Conservation (phyloP, 2,329 filamentous ascomycete species). For the Colletotrichum musae region DNA sequence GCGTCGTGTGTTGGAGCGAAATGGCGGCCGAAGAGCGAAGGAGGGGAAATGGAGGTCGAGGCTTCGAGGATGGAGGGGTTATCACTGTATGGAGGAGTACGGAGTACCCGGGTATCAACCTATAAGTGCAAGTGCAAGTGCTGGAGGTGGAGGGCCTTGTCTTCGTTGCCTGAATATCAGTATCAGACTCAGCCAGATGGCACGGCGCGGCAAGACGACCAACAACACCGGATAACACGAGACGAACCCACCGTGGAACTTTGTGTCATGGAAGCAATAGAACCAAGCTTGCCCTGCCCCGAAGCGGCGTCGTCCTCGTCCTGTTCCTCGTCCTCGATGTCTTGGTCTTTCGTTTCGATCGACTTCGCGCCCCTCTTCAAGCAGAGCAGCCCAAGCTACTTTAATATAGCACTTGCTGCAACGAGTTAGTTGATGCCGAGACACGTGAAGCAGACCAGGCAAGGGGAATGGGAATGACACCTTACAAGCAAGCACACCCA, state of each 20-base stretch:
- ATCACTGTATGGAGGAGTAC: too few relatives aligned
- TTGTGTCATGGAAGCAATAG: too few relatives aligned
- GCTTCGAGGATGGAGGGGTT: too few relatives aligned
- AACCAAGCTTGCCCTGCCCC: too few relatives aligned
- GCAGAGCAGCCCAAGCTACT: background rate
- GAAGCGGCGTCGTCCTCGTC: too few relatives aligned
- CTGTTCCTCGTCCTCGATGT: too few relatives aligned
- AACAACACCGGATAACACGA: too few relatives aligned
- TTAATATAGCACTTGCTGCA: constrained; percentile 14
- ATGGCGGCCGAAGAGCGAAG: background rate
- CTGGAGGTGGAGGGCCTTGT: too few relatives aligned
- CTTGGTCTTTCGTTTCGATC: background rate
- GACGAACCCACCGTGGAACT: background rate
- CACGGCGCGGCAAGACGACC: too few relatives aligned
- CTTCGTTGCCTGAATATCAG: background rate
- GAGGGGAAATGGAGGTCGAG: background rate
- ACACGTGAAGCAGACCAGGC: constrained; percentile 6
- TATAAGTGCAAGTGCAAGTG: too few relatives aligned
- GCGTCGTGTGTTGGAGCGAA: background rate
- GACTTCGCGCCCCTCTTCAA: too few relatives aligned
- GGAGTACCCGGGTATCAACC: too few relatives aligned
- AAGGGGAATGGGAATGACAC: background rate
- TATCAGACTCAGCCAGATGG: background rate
- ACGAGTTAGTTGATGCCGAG: background rate
- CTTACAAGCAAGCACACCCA: background rate